Base-by-base conservation (phyloP, 2,329 filamentous ascomycete genomes). In the Rhexocercosporidium sp. region DNA sequence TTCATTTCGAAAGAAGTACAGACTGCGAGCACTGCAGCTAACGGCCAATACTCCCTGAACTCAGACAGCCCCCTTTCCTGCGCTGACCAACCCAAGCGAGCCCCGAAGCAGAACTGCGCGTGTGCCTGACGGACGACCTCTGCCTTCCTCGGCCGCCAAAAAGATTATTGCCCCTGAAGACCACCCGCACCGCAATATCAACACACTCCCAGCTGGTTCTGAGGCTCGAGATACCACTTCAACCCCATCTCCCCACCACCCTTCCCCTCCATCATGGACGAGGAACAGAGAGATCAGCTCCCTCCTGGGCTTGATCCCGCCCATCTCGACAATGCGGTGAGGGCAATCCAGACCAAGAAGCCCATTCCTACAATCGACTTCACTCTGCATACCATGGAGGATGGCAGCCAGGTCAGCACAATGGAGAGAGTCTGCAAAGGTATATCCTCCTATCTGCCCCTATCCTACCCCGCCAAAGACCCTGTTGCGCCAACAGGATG, bases 341-440 rank as follows among this genome's bases (percentile, higher is more conserved):
- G 92, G 79, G 96, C 96, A 69, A 94, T 99, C 77, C 90, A 90
- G 80, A 89, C 97, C 76, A 98, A 98, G 90, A 95, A 92, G 84
- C 94, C 95, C 64, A 86, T 96, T 60, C 96, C 96, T 66, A 95
- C 98, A 85, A 98, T 99, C 77, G 96, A 99, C 84, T 99, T 99
- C 80, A 96, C 93, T 65, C 89, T 99, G 77, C 96, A 99, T 81
- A 96, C 92, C 70, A 97, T 98, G 95, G 96, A 99, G 81, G 96
- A 99, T 85, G 93, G 93, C 78, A 90, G 88, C 63, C 93, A 97
- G 83, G 96, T 99, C 79, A 98, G 88, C 88, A 99, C 96, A 70
- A 83, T 92, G 79, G 96, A 99, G 82, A 89, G 96, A 79, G 96
- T 99, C 69, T 97, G 95, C 86, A 99, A 98, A 94, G 96, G 96